Conservation (phyloP, 371 early-diverging fungal species). For the Choanephora cucurbitarum region DNA sequence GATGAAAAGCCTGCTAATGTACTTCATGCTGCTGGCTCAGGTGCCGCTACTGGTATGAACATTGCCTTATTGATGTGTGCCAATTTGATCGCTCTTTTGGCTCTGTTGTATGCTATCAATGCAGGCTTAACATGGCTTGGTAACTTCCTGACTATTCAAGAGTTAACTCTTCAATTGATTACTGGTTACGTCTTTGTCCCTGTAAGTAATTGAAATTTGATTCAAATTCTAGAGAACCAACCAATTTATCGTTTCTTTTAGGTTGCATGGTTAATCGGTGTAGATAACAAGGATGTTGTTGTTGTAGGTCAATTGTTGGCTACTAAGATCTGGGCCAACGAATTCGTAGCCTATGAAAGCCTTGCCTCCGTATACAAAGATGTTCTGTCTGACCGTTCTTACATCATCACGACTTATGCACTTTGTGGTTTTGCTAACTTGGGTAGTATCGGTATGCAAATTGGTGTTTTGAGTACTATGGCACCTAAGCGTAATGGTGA, state of each 20-base stretch:
- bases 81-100: constrained; percentile 75
- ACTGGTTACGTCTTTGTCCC: constrained; percentile 81
- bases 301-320: constrained; percentile 78
- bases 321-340: constrained; percentile 87
- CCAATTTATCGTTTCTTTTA: constrained; percentile 5
- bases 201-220: constrained; percentile 22
- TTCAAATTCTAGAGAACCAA: background rate
- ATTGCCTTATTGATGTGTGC: constrained; percentile 76
- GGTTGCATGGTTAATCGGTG: constrained; percentile 85
- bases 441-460: constrained; percentile 86
- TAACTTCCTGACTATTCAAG: constrained; percentile 62
- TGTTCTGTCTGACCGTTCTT: constrained; percentile 46
- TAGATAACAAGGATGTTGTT: constrained; percentile 61
- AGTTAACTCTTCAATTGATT: constrained; percentile 67
- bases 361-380: constrained; percentile 38
- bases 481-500: constrained; percentile 81
- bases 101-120: constrained; percentile 72
- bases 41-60: constrained; percentile 84
- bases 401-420: constrained; percentile 71
- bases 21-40: constrained; percentile 83
- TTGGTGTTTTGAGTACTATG: constrained; percentile 78
- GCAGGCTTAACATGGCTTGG: constrained; percentile 75
- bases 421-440: constrained; percentile 92
- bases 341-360: constrained; percentile 82
- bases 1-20: constrained; percentile 73